These are phyloP conservation scores for Neonectria hederae DNA, from an alignment of 2,329 filamentous ascomycete species.

Conservation along the genomic window DNA sequence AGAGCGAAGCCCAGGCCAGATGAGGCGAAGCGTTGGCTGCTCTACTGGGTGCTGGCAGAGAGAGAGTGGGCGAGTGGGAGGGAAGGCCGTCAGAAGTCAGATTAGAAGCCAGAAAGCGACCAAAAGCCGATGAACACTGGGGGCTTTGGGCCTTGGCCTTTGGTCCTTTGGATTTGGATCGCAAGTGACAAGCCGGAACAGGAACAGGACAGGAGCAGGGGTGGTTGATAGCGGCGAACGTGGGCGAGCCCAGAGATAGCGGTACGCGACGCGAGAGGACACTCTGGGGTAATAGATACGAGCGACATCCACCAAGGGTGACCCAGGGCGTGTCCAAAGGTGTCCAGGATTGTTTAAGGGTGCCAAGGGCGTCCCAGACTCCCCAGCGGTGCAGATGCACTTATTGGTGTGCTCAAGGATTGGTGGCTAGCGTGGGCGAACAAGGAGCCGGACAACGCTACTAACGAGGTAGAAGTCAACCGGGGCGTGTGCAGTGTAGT, in stretches of 20 bases:
- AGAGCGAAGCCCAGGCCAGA: slow-evolving; percentile 14
- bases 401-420: slow-evolving; percentile 1
- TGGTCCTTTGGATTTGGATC: slow-evolving; percentile 24
- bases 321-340: slow-evolving; percentile 17
- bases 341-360: slow-evolving; percentile 6
- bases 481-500: not conserved
- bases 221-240: slow-evolving; percentile 38
- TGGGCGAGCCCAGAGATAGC: slow-evolving; percentile 38
- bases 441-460: slow-evolving; percentile 17
- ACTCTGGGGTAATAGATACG: slow-evolving; percentile 44
- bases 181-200: slow-evolving; percentile 32
- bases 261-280: slow-evolving; percentile 40
- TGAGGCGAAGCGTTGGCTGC: slow-evolving; percentile 23
- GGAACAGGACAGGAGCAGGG: slow-evolving; percentile 31
- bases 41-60: not conserved
- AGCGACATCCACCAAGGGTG: slow-evolving; percentile 31
- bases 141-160: slow-evolving; percentile 1
- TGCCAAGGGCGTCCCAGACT: not conserved
- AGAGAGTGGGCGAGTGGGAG: slow-evolving; percentile 10
- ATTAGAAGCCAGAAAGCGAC: slow-evolving; percentile 15
- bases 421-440: slow-evolving; percentile 14
- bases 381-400: not conserved
- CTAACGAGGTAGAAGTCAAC: not conserved
- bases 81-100: slow-evolving; percentile 6
- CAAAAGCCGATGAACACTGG: slow-evolving; percentile 30